Base-by-base conservation (phyloP, 2,329 filamentous ascomycete genomes). In the Aspergillus persii region DNA sequence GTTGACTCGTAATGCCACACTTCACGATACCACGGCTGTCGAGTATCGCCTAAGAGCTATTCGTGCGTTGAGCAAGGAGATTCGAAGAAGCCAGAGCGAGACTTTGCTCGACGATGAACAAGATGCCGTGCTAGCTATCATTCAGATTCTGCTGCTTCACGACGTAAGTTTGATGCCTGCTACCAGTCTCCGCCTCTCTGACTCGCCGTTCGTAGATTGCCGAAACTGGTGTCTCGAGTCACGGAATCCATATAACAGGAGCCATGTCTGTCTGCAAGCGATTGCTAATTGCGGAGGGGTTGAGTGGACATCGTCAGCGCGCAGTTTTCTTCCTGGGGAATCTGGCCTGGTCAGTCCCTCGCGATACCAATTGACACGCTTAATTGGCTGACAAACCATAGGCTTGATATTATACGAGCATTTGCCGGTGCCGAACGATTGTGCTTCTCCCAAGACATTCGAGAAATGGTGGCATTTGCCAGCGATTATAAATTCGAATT, bases 251-350 rank as follows among this genome's bases (percentile, higher is more conserved):
- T 52, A 73, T 73, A 9, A 71, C 70, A 2, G 71, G 71, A 6
- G 70, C 71, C 1, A 65, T 73, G 63, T 73, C 71, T 1, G 70
- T 73, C 12, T 73, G 70, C 52, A 70, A 68, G 36, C 66, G 67
- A 8, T 50, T 73, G 7, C 57, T 64, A 23, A 60, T 71, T 6
- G 57, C 61, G 7, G 65, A 71, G 29, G 62, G 54, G 7, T 60
- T 72, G 12, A 65, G 61, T 18, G 55, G 61, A 11, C 60, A 65
- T n/a, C 63, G 69, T 9, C 65, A 68, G 30, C 61, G 69, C 6
- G 69, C 70, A 0, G 61, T 72, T 1, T 72, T 72, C 47, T 72
- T 72, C 27, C 48, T 72, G 3, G 69, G 70, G 0, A 72, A 72
- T 29, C 57, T 72, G 26, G 66, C 68, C 12, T 72, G 69, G 70